A percentile compares a stretch with the other conserved stretches of the same genome.
Conservation (phyloP, 176 grass and related monocot genomes). For the Carex myosuroides region DNA sequence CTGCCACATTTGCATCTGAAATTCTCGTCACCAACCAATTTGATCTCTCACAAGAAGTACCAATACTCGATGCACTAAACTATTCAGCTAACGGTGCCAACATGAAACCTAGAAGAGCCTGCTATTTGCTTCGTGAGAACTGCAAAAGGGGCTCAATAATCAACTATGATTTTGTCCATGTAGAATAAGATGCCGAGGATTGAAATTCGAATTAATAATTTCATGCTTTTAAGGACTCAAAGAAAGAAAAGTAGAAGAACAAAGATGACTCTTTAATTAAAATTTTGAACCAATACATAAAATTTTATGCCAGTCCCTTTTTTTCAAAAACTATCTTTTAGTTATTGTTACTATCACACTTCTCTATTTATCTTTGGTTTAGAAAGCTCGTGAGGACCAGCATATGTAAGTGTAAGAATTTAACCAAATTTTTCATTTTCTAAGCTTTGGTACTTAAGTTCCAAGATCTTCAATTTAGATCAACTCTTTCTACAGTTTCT, state of each 20-base stretch:
- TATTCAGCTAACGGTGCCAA: constrained; percentile 4
- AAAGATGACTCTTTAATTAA: background rate
- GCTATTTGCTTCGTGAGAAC: constrained; percentile 45
- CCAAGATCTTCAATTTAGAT: background rate
- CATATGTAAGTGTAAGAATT: background rate
- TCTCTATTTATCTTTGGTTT: background rate
- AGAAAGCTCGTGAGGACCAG: background rate
- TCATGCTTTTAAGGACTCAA: background rate
- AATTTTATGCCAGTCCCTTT: background rate
- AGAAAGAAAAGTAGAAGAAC: background rate
- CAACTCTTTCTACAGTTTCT: background rate
- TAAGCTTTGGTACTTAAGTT: background rate
- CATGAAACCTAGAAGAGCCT: constrained; percentile 8
- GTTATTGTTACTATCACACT: background rate
- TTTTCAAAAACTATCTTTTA: background rate
- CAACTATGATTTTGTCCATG: too few relatives aligned
- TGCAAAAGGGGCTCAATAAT: constrained; percentile 39
- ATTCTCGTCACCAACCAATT: constrained; percentile 37
- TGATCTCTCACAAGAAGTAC: constrained; percentile 69
- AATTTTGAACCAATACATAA: background rate
- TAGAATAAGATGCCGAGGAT: background rate
- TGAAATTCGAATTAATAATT: background rate
- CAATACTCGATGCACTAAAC: constrained; percentile 36
- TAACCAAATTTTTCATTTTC: background rate
- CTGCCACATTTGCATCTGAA: background rate